phyloP scores from a whole-genome alignment of 192 early-diverging fungal species.

The Phlyctochytrium arcticum region DNA sequence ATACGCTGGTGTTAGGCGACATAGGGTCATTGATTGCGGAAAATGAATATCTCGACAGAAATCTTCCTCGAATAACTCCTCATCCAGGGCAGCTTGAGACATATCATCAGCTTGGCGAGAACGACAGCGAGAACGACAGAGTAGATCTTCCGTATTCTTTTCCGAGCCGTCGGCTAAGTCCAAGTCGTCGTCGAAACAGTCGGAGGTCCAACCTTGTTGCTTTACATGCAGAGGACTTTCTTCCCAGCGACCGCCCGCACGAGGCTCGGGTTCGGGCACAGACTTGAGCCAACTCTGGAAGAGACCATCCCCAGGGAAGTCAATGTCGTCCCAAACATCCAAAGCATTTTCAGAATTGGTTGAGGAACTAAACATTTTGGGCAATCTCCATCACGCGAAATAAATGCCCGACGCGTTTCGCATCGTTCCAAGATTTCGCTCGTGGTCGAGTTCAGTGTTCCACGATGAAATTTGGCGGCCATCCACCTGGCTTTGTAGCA shows the following conservation, averaged over 20 bases:
- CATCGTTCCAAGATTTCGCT: no score
- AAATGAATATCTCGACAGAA: not conserved
- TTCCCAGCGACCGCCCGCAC: not conserved
- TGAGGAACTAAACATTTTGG: no score
- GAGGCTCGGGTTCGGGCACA: not conserved
- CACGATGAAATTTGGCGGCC: no score
- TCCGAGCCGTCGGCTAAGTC: not conserved
- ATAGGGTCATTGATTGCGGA: not conserved
- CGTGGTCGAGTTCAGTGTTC: no score
- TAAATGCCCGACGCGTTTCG: no score
- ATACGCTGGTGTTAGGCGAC: not conserved
- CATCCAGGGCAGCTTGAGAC: not conserved
- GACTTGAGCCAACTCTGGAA: not conserved
- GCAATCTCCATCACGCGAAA: no score
- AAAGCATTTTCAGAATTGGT: slow-evolving; percentile 46
- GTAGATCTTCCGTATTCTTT: not conserved
- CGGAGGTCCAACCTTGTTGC: not conserved
- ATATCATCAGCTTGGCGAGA: not conserved
- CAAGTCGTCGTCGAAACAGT: not conserved
- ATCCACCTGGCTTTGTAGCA: no score
- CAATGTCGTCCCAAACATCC: slow-evolving; percentile 41
- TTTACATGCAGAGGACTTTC: not conserved
- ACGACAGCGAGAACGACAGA: no score
- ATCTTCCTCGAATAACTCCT: not conserved
- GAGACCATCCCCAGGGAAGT: slow-evolving; percentile 22